These are phyloP conservation scores for Immersiporthe knoxdaviesiana DNA, from an alignment of 2,329 filamentous ascomycete species.

Conservation along the genomic window DNA sequence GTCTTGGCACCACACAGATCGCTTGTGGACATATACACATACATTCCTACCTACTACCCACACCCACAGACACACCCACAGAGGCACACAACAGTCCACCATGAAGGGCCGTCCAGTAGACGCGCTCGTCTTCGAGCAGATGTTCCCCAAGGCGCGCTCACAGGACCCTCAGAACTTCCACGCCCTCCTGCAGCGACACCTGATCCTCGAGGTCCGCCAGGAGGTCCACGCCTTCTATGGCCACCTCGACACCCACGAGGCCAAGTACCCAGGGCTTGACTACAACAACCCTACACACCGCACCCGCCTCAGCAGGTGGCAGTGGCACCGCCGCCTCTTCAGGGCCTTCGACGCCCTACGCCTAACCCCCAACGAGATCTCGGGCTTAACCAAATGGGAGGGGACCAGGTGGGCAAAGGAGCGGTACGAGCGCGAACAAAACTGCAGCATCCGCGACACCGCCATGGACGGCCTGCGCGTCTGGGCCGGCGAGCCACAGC, in stretches of 20 bases:
- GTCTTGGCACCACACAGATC: not conserved
- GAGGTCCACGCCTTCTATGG: slow-evolving; percentile 81
- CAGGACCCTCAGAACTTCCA: slow-evolving; percentile 74
- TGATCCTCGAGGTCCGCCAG: slow-evolving; percentile 77
- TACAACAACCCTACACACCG: slow-evolving; percentile 75
- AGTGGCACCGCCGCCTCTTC: slow-evolving; percentile 77
- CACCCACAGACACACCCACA: no score
- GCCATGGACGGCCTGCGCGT: slow-evolving; percentile 68
- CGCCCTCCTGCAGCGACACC: slow-evolving; percentile 68
- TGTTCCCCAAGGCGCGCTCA: slow-evolving; percentile 70
- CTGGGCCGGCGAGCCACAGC: slow-evolving; percentile 45
- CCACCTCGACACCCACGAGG: slow-evolving; percentile 77
- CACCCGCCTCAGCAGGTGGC: slow-evolving; percentile 76
- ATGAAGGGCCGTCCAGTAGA: slow-evolving; percentile 77
- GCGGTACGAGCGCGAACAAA: slow-evolving; percentile 76
- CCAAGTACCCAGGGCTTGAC: slow-evolving; percentile 80
- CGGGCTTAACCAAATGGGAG: slow-evolving; percentile 77
- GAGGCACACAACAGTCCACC: slow-evolving; percentile 35
- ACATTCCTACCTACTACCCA: no score
- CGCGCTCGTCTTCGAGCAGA: slow-evolving; percentile 72
- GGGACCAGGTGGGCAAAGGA: slow-evolving; percentile 83
- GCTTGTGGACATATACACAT: not conserved
- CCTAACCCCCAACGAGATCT: slow-evolving; percentile 72
- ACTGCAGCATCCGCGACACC: slow-evolving; percentile 70
- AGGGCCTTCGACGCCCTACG: slow-evolving; percentile 72